A percentile compares a stretch with the other conserved stretches of the same genome.
phyloP scores from a whole-genome alignment of 306 rosid genomes.

The Cucurbita argyrosperma region DNA sequence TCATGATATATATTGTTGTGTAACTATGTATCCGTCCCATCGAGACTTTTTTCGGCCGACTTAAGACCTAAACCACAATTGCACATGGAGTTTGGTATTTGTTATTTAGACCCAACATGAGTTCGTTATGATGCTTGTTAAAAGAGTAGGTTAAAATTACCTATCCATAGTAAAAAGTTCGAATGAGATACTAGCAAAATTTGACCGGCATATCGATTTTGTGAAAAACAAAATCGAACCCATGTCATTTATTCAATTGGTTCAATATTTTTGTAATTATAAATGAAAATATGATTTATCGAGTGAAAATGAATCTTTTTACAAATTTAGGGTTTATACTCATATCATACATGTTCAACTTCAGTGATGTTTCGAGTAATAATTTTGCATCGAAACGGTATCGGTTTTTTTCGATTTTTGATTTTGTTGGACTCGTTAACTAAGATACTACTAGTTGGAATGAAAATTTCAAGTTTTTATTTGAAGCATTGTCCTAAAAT shows the following conservation, averaged over 20 bases:
- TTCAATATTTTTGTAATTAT: not conserved
- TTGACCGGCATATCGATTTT: not conserved
- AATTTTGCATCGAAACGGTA: slow-evolving; percentile 17
- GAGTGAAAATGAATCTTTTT: too few relatives aligned
- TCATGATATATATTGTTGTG: too few relatives aligned
- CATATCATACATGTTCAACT: slow-evolving; percentile 37
- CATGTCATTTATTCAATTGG: not conserved
- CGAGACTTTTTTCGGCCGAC: not conserved
- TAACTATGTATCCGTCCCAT: not conserved
- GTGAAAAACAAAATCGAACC: not conserved
- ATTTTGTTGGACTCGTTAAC: slow-evolving; percentile 16
- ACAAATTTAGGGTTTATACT: not conserved
- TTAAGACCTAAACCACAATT: not conserved
- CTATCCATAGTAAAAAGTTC: not conserved
- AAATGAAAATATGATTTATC: not conserved
- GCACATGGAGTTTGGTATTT: not conserved
- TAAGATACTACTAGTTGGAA: slow-evolving; percentile 13
- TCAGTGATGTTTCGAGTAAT: slow-evolving; percentile 10
- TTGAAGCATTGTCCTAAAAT: slow-evolving; percentile 26
- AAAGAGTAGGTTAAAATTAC: not conserved
- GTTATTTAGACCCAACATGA: not conserved
- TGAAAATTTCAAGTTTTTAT: not conserved
- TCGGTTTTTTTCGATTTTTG: slow-evolving; percentile 25
- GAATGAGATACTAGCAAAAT: not conserved
- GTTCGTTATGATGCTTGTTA: not conserved